phyloP scores from a whole-genome alignment of 345 rosid species.

The Dovyalis caffra region DNA sequence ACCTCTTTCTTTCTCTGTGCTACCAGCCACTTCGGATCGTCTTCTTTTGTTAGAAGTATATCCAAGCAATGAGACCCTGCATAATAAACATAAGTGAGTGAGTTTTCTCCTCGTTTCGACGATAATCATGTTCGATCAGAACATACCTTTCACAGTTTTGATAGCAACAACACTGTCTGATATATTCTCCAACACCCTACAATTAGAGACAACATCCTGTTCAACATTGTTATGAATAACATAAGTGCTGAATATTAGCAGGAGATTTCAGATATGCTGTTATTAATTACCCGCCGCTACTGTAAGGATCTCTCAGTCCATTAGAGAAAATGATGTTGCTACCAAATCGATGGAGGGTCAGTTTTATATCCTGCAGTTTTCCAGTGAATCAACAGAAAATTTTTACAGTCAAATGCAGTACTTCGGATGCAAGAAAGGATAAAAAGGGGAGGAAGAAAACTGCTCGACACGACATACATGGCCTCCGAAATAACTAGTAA shows the following conservation, averaged over 20 bases:
- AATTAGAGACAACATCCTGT: not conserved
- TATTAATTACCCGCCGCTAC: no score
- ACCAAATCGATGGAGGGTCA: not conserved
- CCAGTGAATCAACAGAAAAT: not conserved
- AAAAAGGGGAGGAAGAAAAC: not conserved
- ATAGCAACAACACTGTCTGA: not conserved
- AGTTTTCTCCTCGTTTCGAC: no score
- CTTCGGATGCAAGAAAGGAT: no score
- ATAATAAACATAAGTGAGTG: not conserved
- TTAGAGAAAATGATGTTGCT: slow-evolving; percentile 16
- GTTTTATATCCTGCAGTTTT: not conserved
- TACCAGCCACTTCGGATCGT: slow-evolving; percentile 24
- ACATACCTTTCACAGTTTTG: not conserved
- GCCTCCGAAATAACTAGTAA: slow-evolving; percentile 15
- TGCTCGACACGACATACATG: slow-evolving; percentile 1
- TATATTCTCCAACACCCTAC: not conserved
- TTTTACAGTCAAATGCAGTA: no score
- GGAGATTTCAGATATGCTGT: no score
- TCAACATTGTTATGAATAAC: not conserved
- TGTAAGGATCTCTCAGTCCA: slow-evolving; percentile 15
- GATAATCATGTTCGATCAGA: not conserved
- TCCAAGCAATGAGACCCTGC: slow-evolving; percentile 17
- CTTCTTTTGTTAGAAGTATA: not conserved
- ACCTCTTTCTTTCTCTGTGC: slow-evolving; percentile 3
- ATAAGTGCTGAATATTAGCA: no score